Evolutionary conservation across 225 moss, liverwort and hornwort species (phyloP).

Genomic region (Pseudisothecium myosuroides): DNA sequence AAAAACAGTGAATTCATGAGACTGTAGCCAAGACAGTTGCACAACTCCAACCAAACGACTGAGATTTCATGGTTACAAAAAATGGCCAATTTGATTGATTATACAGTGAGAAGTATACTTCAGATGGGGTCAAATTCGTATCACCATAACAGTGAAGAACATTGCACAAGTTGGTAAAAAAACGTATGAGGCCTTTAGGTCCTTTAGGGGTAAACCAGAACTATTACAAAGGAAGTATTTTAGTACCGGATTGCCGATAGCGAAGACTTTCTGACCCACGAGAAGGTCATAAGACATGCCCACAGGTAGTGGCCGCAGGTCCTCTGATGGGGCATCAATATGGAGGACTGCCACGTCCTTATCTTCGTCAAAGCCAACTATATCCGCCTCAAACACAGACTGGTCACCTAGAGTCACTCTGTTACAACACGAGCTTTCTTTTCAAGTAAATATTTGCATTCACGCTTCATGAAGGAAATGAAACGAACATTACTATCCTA

Average conservation of each 20-base stretch:
- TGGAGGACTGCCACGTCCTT: conserved; percentile 96
- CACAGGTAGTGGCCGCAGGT: conserved; percentile 77
- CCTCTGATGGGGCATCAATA: conserved; percentile 55
- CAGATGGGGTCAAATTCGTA: neutral
- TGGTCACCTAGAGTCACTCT: conserved; percentile 97
- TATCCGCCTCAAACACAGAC: conserved; percentile 93
- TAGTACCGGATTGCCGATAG: conserved; percentile 91
- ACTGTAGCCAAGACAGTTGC: neutral
- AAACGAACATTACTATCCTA: neutral
- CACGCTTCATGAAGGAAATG: neutral
- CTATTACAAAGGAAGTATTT: neutral
- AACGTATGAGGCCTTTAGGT: neutral
- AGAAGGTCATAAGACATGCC: conserved; percentile 94
- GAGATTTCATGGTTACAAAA: neutral
- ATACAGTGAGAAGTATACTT: neutral
- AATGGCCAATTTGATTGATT: neutral
- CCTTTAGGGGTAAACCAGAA: neutral
- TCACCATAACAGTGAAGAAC: neutral
- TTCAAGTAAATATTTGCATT: neutral
- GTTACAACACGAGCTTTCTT: neutral
- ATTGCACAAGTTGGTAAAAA: neutral
- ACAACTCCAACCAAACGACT: neutral
- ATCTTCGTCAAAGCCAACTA: conserved; percentile 96
- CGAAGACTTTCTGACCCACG: conserved; percentile 94
- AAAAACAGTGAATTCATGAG: neutral